Base-by-base conservation (phyloP, 192 early-diverging fungal genomes). In the Coemansia sp. region DNA sequence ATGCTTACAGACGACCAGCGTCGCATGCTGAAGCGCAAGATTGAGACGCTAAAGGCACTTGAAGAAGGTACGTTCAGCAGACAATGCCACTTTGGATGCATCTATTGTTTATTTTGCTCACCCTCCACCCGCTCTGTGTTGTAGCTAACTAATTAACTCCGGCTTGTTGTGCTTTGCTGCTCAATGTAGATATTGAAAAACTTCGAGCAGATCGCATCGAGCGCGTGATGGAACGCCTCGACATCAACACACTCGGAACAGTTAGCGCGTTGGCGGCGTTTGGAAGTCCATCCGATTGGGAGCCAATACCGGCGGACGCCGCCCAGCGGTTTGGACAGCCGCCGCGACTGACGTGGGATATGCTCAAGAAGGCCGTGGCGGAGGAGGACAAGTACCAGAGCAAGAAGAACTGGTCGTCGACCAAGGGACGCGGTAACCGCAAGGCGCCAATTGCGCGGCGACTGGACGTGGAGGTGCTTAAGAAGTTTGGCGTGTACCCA, bases 361-460 rank as follows among this genome's bases (percentile, higher is more conserved):
- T 73, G 81, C 58, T 83, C 26, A 83, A 83, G 73, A 78, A 78
- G 67, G 76, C 76, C 9, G 81, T 83, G 19, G 81, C 69, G 10
- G 81, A 83, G 52, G 81, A 83, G 40, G 81, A 83, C 56, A 83
- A 83, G 69, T 83, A 83, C 76, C 81, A 83, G 81, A 83, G 81
- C 73, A 83, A 83, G 63, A 83, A 83, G 68, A 83, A 83, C 67
- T 83, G 81, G 81, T 83, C 81, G 57, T 83, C 81, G 39, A 83
- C 81, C 19, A 83, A 83, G 65, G 81, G 81, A 15, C 72, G 76
- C 5, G 81, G 81, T 60, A 83, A 83, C 69, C 72, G 81, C 63
- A 78, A 78, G 66, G 73, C 81, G 13, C 81, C 81, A 5, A 70
- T 83, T 32, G 81, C 81, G 46, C 81, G 81, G 57, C 65, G 81